Evolutionary conservation across 805 yeast genomes (phyloP).

Genomic region (Tanozyma kutaoensis): DNA sequence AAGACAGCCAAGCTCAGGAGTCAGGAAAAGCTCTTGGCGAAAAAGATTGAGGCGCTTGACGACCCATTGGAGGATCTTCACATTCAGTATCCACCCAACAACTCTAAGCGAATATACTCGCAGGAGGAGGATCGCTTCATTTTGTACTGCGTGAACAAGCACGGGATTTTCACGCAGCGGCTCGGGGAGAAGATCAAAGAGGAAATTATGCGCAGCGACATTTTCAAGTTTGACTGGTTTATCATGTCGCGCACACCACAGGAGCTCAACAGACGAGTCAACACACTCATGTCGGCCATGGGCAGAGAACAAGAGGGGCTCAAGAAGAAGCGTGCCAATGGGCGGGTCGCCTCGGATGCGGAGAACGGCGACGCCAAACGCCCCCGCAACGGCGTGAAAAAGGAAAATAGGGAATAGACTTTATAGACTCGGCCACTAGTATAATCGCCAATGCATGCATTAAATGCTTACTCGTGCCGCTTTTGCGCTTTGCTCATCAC

Average conservation of each 20-base stretch:
- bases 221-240: slow-evolving; percentile 65
- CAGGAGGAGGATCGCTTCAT: slow-evolving; percentile 60
- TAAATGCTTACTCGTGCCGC: too few relatives aligned
- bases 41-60: slow-evolving; percentile 38
- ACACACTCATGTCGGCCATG: slow-evolving; percentile 52
- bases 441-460: too few relatives aligned
- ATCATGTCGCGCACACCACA: slow-evolving; percentile 58
- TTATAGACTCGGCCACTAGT: too few relatives aligned
- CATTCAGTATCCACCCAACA: slow-evolving; percentile 72
- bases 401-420: too few relatives aligned
- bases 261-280: slow-evolving; percentile 58
- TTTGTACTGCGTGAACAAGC: slow-evolving; percentile 44
- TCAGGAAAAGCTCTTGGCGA: slow-evolving; percentile 42
- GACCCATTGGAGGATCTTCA: slow-evolving; percentile 50
- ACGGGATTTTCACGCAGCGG: slow-evolving; percentile 48
- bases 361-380: too few relatives aligned
- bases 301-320: slow-evolving; percentile 43
- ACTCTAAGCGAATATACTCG: slow-evolving; percentile 62
- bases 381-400: too few relatives aligned
- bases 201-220: slow-evolving; percentile 44
- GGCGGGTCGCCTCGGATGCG: too few relatives aligned
- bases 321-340: too few relatives aligned
- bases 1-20: slow-evolving; percentile 39
- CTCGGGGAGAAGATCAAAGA: slow-evolving; percentile 53
- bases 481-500: too few relatives aligned